Evolutionary conservation across 2,329 filamentous ascomycete species (phyloP).

Genomic region (Ophiosphaerella narmari): DNA sequence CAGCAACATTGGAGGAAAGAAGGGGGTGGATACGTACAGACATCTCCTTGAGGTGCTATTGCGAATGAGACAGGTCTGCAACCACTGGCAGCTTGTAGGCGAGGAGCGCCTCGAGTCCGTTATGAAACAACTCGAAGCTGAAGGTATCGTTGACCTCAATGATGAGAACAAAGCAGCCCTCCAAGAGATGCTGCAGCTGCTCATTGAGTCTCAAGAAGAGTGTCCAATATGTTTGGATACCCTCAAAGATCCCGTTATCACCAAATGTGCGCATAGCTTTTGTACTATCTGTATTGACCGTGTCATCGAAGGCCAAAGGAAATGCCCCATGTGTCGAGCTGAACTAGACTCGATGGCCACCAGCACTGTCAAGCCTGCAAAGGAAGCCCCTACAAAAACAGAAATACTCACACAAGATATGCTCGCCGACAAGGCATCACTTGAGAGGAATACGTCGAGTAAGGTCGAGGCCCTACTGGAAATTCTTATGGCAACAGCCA

Average conservation of each 20-base stretch:
- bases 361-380: conserved; percentile 69
- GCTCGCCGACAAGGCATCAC: conserved; percentile 62
- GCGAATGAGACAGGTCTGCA: conserved; percentile 82
- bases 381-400: conserved; percentile 49
- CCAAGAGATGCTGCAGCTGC: conserved; percentile 75
- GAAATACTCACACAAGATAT: conserved; percentile 27
- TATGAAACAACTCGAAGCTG: conserved; percentile 68
- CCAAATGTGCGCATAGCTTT: conserved; percentile 81
- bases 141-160: conserved; percentile 71
- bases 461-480: conserved; percentile 81
- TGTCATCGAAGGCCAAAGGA: conserved; percentile 74
- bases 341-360: conserved; percentile 55
- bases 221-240: conserved; percentile 81
- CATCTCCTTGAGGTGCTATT: conserved; percentile 80
- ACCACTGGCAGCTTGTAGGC: conserved; percentile 84
- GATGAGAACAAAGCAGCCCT: conserved; percentile 73
- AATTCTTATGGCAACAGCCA: conserved; percentile 72
- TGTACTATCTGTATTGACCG: conserved; percentile 74
- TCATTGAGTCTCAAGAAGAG: conserved; percentile 79
- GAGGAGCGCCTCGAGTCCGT: conserved; percentile 72
- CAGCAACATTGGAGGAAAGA: conserved; percentile 48
- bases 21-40: conserved; percentile 61
- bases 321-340: conserved; percentile 83
- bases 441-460: conserved; percentile 63
- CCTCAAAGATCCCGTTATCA: conserved; percentile 76